Conservation (phyloP, 768 basidiomycete genomes). For the Hortiboletus campestris region DNA sequence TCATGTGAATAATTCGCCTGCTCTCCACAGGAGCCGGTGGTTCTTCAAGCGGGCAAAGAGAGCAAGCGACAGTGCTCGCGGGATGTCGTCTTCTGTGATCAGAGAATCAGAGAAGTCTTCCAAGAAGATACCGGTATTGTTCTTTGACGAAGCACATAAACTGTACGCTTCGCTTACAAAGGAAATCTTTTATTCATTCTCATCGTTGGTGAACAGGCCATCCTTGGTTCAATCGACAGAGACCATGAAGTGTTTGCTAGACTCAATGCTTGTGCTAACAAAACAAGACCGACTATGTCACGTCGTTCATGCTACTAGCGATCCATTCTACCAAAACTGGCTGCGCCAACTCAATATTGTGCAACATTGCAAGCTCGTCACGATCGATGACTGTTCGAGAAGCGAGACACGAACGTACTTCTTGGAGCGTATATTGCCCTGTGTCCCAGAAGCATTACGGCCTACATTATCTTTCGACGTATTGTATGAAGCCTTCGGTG, state of each 20-base stretch:
- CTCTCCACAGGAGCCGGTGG: constrained; percentile 28
- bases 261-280: constrained; percentile 83
- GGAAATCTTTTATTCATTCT: not conserved
- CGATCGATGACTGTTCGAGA: constrained; percentile 78
- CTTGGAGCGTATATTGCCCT: constrained; percentile 60
- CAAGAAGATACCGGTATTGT: constrained; percentile 78
- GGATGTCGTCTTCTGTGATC: constrained; percentile 30
- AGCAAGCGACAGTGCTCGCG: constrained; percentile 29
- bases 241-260: constrained; percentile 81
- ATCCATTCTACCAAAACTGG: constrained; percentile 85
- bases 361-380: constrained; percentile 84
- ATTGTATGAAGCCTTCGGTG: constrained; percentile 78
- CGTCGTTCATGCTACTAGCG: constrained; percentile 78
- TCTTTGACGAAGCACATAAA: constrained; percentile 86
- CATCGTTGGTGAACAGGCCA: constrained; percentile 45
- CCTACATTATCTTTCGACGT: constrained; percentile 62
- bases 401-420: constrained; percentile 67
- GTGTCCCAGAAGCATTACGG: constrained; percentile 62
- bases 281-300: constrained; percentile 86
- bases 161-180: constrained; percentile 43
- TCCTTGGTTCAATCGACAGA: constrained; percentile 73
- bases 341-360: constrained; percentile 75
- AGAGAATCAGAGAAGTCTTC: constrained; percentile 35
- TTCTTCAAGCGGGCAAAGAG: constrained; percentile 28
- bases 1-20: constrained; percentile 36